Base-by-base conservation (phyloP, 441 rosid genomes). In the Melastoma candidum region DNA sequence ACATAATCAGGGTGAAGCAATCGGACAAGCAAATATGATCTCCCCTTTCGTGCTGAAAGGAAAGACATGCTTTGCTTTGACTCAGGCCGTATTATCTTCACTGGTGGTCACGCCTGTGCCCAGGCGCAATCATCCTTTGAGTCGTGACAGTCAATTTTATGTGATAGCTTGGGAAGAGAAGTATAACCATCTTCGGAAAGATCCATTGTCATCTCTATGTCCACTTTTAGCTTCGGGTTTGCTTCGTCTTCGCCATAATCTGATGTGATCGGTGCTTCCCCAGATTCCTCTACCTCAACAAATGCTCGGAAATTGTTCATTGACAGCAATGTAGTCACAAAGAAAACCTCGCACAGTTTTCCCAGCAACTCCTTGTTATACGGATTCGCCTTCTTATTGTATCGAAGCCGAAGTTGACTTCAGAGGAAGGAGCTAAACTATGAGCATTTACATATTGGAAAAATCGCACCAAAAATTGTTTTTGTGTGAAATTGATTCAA, bases 401-500 rank as follows among this genome's bases (percentile, higher is more conserved):
- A 93, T n/a, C 83, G 78, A 68, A 83, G 81, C 0, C 97, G 81
- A 46, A 93, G 97, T 93, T 10, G 97, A 89, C 97, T 93, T 81
- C 68, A 74, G 29, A 49, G 51, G 60, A 47, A 3, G 22, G 22
- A 29, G 36, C 36, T 29, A 29, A 29, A 29, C 7, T 3, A 29
- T 29, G 36, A 29, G 36, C 22, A 29, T 1, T 3, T 29, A 29
- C 36, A 3, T 29, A 29, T 29, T 3, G 7, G 7, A 29, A 52
- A 29, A 29, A 9, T 29, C 22, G 9, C 46, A 39, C 29, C 22
- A 3, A 24, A 8, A 36, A 36, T 10, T 36, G 26, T 26, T 29
- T 24, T 10, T 8, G 7, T 0, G 0, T 22, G 41, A 5, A 3
- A 12, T 39, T 26, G 25, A 46, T 49, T 32, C 36, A 47, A 46